Conservation (phyloP, 805 yeast species). For the Millerozyma miso region DNA sequence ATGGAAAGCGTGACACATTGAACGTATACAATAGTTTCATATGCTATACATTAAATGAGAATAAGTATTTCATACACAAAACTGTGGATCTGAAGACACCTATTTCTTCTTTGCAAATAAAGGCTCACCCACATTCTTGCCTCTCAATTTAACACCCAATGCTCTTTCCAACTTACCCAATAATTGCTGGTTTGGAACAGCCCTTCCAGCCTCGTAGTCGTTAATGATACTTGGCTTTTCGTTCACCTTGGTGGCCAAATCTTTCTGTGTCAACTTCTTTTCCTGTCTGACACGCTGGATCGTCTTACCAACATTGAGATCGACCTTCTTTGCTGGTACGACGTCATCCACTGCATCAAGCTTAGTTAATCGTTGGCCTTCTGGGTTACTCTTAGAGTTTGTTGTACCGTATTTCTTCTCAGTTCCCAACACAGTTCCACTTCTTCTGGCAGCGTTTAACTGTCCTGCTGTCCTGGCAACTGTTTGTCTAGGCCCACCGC, state of each 20-base stretch:
- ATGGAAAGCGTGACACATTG: not conserved
- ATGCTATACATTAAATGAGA: not conserved
- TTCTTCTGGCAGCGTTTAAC: constrained; percentile 90
- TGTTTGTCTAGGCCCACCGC: constrained; percentile 78
- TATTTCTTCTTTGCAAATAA: constrained; percentile 55
- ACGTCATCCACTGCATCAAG: constrained; percentile 92
- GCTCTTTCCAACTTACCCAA: constrained; percentile 90
- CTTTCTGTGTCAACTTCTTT: constrained; percentile 89
- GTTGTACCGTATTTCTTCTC: constrained; percentile 82
- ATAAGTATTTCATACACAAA: not conserved
- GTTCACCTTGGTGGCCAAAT: constrained; percentile 89
- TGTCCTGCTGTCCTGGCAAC: constrained; percentile 78
- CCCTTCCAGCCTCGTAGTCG: constrained; percentile 96
- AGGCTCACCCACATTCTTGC: constrained; percentile 92
- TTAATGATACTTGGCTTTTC: constrained; percentile 94
- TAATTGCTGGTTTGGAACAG: constrained; percentile 92
- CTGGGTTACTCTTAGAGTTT: constrained; percentile 65
- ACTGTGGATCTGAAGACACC: not conserved
- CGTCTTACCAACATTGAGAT: constrained; percentile 79
- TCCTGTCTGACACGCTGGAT: constrained; percentile 83
- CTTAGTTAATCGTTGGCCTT: constrained; percentile 92
- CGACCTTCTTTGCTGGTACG: constrained; percentile 87
- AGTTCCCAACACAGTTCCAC: constrained; percentile 82
- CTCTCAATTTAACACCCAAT: constrained; percentile 91
- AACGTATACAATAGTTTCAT: not conserved